Percentiles rank a stretch among this genome's conserved stretches.
These are phyloP conservation scores for Tetrapyrgos nigripes DNA, from an alignment of 1,284 basidiomycete genomes.

Conservation along the genomic window DNA sequence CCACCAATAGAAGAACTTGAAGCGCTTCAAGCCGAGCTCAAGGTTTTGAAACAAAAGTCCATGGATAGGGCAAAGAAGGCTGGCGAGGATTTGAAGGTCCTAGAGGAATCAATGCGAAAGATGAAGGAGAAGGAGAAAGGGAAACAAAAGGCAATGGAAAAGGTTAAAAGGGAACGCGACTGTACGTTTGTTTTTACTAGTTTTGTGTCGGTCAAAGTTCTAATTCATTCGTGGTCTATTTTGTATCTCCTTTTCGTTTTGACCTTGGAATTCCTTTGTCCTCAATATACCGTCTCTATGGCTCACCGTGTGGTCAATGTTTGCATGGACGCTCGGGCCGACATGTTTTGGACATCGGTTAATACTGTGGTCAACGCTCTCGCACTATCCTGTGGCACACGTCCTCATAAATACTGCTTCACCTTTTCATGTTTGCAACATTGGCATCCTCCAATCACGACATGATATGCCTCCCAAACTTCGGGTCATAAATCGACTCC, in stretches of 20 bases:
- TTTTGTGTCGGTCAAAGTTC: conserved; percentile 24
- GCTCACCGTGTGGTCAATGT: too few species aligned
- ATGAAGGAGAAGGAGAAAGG: conserved; percentile 80
- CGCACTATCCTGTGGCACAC: too few species aligned
- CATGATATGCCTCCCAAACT: background rate
- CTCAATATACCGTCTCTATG: background rate
- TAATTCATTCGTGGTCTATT: conserved; percentile 5
- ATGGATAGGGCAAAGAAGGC: conserved; percentile 71
- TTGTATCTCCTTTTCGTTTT: conserved; percentile 8
- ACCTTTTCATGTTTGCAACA: too few species aligned
- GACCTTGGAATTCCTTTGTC: conserved; percentile 8
- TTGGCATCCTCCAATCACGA: background rate
- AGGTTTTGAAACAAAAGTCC: conserved; percentile 55
- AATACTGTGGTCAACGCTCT: too few species aligned
- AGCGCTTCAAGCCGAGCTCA: conserved; percentile 64
- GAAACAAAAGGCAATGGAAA: conserved; percentile 71
- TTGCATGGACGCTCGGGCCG: too few species aligned
- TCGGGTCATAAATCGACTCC: background rate
- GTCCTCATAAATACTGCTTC: too few species aligned
- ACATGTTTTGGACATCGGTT: too few species aligned
- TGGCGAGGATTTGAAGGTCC: conserved; percentile 68
- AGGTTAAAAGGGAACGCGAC: conserved; percentile 72
- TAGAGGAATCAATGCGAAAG: conserved; percentile 72
- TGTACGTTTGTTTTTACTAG: conserved; percentile 55
- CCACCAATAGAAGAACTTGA: conserved; percentile 79